Evolutionary conservation across 2,329 filamentous ascomycete species (phyloP).

Genomic region (Aspergillus sojae): DNA sequence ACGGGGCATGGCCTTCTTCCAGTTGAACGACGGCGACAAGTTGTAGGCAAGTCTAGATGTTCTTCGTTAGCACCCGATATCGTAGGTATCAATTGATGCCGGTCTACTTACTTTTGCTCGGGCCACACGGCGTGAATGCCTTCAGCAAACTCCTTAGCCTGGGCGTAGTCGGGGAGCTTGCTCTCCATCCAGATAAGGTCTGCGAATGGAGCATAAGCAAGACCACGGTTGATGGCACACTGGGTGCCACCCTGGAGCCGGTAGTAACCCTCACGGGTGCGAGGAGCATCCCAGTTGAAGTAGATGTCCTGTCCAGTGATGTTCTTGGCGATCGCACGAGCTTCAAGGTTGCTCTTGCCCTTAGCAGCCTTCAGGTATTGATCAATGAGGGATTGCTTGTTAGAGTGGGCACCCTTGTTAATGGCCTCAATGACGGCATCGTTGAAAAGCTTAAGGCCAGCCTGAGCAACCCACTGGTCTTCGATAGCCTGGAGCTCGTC

Average conservation of each 20-base stretch:
- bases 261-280: slow-evolving; percentile 95
- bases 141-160: slow-evolving; percentile 89
- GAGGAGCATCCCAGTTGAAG: slow-evolving; percentile 94
- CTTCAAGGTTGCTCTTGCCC: slow-evolving; percentile 85
- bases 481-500: slow-evolving; percentile 85
- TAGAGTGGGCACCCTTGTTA: slow-evolving; percentile 62
- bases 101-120: slow-evolving; percentile 80
- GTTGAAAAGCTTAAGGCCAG: slow-evolving; percentile 83
- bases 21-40: slow-evolving; percentile 98
- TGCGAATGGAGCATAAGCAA: slow-evolving; percentile 89
- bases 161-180: slow-evolving; percentile 87
- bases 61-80: slow-evolving; percentile 19
- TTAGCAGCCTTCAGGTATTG: slow-evolving; percentile 69
- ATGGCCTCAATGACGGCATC: slow-evolving; percentile 86
- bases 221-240: slow-evolving; percentile 85
- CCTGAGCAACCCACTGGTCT: slow-evolving; percentile 80
- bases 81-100: too few relatives aligned
- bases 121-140: slow-evolving; percentile 95
- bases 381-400: slow-evolving; percentile 69
- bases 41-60: slow-evolving; percentile 85
- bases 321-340: slow-evolving; percentile 74
- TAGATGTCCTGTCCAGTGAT: slow-evolving; percentile 78
- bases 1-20: slow-evolving; percentile 94
- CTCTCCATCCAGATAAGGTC: slow-evolving; percentile 99
- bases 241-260: slow-evolving; percentile 87